These are phyloP conservation scores for Fusarium torreyae DNA, from an alignment of 2,329 filamentous ascomycete genomes.

Conservation along the genomic window DNA sequence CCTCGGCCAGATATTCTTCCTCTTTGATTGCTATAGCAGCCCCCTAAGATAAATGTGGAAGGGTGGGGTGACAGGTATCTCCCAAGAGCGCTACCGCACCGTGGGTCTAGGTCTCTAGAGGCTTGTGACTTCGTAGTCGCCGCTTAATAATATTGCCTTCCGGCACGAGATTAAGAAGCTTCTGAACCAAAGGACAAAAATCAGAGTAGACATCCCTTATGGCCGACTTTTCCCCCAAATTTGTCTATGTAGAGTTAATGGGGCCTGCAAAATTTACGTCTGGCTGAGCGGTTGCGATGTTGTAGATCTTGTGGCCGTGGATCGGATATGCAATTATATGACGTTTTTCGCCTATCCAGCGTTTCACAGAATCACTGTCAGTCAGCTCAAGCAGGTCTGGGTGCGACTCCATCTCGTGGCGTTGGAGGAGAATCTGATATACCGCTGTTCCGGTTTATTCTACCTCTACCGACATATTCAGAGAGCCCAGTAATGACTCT, in stretches of 20 bases:
- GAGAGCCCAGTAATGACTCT: slow-evolving; percentile 21
- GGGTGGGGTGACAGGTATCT: slow-evolving; percentile 24
- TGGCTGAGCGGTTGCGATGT: slow-evolving; percentile 18
- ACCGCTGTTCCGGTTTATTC: slow-evolving; percentile 19
- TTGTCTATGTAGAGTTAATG: slow-evolving; percentile 29
- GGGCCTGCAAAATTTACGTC: slow-evolving; percentile 31
- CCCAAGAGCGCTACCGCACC: slow-evolving; percentile 19
- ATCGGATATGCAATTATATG: slow-evolving; percentile 34
- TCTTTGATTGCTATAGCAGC: slow-evolving; percentile 32
- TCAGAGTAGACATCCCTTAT: slow-evolving; percentile 29
- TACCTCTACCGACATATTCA: not conserved
- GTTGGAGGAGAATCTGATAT: slow-evolving; percentile 3
- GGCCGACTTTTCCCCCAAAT: slow-evolving; percentile 22
- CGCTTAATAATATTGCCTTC: slow-evolving; percentile 26
- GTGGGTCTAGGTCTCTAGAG: slow-evolving; percentile 12
- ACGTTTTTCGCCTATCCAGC: slow-evolving; percentile 30
- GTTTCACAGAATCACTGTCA: not conserved
- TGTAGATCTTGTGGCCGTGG: slow-evolving; percentile 32
- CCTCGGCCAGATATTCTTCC: slow-evolving; percentile 7
- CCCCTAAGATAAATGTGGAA: slow-evolving; percentile 21
- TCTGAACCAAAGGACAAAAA: slow-evolving; percentile 14
- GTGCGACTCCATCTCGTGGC: not conserved
- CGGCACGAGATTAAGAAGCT: slow-evolving; percentile 17
- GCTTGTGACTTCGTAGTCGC: slow-evolving; percentile 24
- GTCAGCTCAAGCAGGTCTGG: slow-evolving; percentile 24